Base-by-base conservation (phyloP, 2,329 filamentous ascomycete genomes). In the Nigrospora osmanthi region DNA sequence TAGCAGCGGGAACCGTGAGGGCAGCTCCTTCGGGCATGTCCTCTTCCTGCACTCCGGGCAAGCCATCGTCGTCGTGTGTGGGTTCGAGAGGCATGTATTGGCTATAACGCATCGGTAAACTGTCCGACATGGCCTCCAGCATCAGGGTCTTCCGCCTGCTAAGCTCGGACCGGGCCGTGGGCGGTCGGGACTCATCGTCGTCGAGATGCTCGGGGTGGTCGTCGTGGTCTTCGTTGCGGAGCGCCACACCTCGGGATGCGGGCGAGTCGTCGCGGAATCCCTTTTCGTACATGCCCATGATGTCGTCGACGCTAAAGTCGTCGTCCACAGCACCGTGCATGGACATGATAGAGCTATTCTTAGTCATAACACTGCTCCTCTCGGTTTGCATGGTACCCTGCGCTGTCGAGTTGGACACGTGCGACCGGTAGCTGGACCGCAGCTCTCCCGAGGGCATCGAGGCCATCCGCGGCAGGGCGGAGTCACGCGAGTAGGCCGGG, bases 321-420 rank as follows among this genome's bases (percentile, higher is more conserved):
- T 81, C 78, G 51, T 69, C 63, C 43, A 54, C 58, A 36, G 52
- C 57, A 43, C 52, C 64, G 50, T 71, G 70, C 63, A 73, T 75
- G 49, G 71, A 93, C 67, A 68, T 85, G 43, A 83, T 73, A 2
- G 86, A 89, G 68, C 86, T 94, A 48, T 81, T 80, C 54, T 87
- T 89, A 4, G 89, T 93, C 51, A 84, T 63, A 41, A 93, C 74
- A 58, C 89, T 95, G 62, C 87, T 94, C 49, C 87, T 77, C 58
- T 91, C 87, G 1, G 88, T 94, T n/a, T 83, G 80, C 6, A 63
- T 53, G 3, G 75, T 77, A 19, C 84, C 89, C 31, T 74, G 75
- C 23, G 69, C 67, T 6, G 75, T 76, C 3, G 76, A 79, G 33
- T 69, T 61, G 15, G 76, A 75, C 42, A 73, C 61, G 49, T 80